Percentiles rank a stretch among this genome's conserved stretches.
phyloP scores from a whole-genome alignment of 164 flowering plant species.

The Stephania japonica region DNA sequence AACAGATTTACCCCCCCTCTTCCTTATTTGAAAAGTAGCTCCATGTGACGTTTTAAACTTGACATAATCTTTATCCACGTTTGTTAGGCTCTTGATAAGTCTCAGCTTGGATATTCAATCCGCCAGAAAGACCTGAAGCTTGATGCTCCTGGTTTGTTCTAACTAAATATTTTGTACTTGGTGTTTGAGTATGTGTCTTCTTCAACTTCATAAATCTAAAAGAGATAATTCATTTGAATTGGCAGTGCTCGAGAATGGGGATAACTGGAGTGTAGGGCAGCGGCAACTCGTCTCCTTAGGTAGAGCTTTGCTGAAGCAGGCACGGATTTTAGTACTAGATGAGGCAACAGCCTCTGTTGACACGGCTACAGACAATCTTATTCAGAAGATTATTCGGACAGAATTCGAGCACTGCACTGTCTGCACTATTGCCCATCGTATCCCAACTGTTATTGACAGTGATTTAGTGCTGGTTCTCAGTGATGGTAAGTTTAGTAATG shows the following conservation, averaged over 20 bases:
- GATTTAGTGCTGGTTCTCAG: conserved; percentile 96
- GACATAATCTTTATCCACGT: conserved; percentile 6
- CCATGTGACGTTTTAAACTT: background rate
- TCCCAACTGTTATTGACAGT: conserved; percentile 93
- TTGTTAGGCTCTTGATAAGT: conserved; percentile 84
- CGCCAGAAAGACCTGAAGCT: conserved; percentile 76
- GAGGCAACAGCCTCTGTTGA: conserved; percentile 99
- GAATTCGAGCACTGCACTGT: conserved; percentile 90
- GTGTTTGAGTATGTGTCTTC: background rate
- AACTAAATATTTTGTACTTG: background rate
- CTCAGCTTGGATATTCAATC: conserved; percentile 80
- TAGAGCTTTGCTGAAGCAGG: conserved; percentile 86
- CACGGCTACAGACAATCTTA: conserved; percentile 90
- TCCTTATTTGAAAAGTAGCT: background rate
- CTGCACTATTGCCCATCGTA: conserved; percentile 96
- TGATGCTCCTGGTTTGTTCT: conserved; percentile 69
- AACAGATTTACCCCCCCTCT: background rate
- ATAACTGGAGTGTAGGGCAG: conserved; percentile 99
- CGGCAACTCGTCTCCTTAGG: conserved; percentile 93
- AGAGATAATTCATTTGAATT: conserved; percentile 5
- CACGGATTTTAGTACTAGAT: conserved; percentile 86
- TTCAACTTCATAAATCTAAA: background rate
- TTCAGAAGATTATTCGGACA: conserved; percentile 83
- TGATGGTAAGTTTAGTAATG: conserved; percentile 55
- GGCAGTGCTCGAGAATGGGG: conserved; percentile 93